Evolutionary conservation across 306 rosid genomes (phyloP).

Genomic region (Astragalus glycyphyllos): DNA sequence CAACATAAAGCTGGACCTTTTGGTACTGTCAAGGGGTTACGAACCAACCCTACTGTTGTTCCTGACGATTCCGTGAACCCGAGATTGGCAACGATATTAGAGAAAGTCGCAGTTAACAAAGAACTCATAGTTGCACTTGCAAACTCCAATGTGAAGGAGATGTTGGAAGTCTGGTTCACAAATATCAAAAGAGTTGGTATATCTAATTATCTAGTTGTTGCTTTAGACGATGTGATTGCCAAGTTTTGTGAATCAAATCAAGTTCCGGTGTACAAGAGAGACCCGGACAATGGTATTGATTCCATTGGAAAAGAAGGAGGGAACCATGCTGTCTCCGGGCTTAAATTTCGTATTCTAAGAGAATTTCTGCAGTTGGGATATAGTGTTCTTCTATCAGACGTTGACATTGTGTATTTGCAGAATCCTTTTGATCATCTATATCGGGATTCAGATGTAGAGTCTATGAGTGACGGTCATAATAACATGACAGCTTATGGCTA

Average conservation of each 20-base stretch:
- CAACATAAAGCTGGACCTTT: conserved; percentile 78
- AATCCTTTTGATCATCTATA: conserved; percentile 76
- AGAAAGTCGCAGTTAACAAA: conserved; percentile 67
- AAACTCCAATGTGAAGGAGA: conserved; percentile 80
- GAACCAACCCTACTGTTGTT: conserved; percentile 73
- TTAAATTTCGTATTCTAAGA: conserved; percentile 81
- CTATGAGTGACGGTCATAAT: conserved; percentile 92
- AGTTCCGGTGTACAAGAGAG: conserved; percentile 85
- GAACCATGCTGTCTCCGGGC: conserved; percentile 83
- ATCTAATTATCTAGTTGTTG: conserved; percentile 82
- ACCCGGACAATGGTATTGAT: conserved; percentile 69
- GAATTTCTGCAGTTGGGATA: conserved; percentile 94
- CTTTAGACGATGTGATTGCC: conserved; percentile 70
- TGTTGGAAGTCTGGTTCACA: conserved; percentile 85
- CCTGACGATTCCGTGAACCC: conserved; percentile 90
- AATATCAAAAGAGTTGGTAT: conserved; percentile 78
- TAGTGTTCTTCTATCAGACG: conserved; percentile 89
- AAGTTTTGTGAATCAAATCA: conserved; percentile 61
- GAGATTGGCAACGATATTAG: conserved; percentile 77
- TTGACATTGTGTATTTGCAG: conserved; percentile 89
- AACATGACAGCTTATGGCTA: conserved; percentile 85
- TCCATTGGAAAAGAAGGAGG: conserved; percentile 66
- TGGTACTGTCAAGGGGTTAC: conserved; percentile 78
- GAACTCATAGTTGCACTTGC: conserved; percentile 92
- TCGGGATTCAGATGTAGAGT: conserved; percentile 89